Conservation (phyloP, 257 asterid genomes). For the Solanum paucissectum region DNA sequence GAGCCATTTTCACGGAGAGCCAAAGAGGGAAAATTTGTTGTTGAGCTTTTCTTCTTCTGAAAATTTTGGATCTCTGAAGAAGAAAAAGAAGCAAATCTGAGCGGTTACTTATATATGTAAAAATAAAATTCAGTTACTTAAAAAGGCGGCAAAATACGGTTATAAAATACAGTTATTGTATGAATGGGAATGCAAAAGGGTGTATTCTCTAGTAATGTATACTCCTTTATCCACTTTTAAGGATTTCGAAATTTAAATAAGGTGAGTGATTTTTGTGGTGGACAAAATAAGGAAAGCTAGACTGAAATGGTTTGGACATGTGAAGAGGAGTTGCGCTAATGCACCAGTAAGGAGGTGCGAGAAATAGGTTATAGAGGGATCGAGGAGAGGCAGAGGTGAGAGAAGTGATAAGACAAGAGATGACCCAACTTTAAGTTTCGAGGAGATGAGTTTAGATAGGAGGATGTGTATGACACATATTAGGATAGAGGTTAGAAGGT, state of each 20-base stretch:
- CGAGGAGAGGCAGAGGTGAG: not conserved
- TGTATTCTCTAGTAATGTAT: not conserved
- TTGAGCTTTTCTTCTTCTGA: not conserved
- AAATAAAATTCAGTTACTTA: not conserved
- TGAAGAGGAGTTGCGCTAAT: rapidly evolving
- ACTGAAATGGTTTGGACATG: too few species aligned
- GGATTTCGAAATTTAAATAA: too few species aligned
- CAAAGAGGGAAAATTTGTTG: not conserved
- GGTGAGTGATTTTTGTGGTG: not conserved
- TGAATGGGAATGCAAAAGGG: not conserved
- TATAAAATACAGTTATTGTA: too few species aligned
- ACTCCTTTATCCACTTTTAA: too few species aligned
- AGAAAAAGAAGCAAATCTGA: not conserved
- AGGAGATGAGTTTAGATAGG: not conserved
- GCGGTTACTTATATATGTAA: not conserved
- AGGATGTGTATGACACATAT: not conserved
- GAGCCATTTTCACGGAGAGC: not conserved
- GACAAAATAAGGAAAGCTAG: too few species aligned
- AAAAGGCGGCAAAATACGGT: not conserved
- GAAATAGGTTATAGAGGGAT: not conserved
- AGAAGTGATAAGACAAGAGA: too few species aligned
- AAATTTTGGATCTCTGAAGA: not conserved
- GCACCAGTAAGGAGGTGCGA: not conserved
- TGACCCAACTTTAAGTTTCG: too few species aligned
- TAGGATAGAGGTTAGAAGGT: too few species aligned